Conservation (phyloP, 2,329 filamentous ascomycete genomes). For the Alternaria sp. region DNA sequence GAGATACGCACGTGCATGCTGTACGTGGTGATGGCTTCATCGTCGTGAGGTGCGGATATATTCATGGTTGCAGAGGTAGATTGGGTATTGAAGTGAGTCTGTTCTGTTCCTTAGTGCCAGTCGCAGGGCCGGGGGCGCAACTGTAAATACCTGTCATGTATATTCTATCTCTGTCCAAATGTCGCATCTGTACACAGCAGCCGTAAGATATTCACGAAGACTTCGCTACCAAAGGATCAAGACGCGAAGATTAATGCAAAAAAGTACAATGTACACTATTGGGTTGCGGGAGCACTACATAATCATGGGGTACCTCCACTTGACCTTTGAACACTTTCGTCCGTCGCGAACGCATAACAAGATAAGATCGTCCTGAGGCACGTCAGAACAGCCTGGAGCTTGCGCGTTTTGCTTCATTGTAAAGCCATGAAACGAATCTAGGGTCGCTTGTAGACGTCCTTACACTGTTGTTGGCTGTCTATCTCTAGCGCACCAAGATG, state of each 20-base stretch:
- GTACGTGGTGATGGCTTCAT: constrained; percentile 37
- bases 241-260: neutral
- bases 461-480: constrained; percentile 16
- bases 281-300: neutral
- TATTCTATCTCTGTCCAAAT: neutral
- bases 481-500: constrained; percentile 1
- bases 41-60: constrained; percentile 5
- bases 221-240: neutral
- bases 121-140: neutral
- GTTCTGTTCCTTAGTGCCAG: neutral
- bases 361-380: constrained; percentile 10
- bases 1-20: constrained; percentile 41
- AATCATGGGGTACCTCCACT: neutral
- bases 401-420: constrained; percentile 20
- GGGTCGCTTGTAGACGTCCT: constrained; percentile 3
- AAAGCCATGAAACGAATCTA: constrained; percentile 9
- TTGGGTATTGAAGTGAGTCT: neutral
- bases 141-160: neutral
- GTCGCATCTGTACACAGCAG: neutral
- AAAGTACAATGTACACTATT: neutral
- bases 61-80: neutral
- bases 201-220: neutral
- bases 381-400: constrained; percentile 15
- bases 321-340: neutral
- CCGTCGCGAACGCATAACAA: constrained; percentile 11